phyloP scores from a whole-genome alignment of 176 grass and related monocot genomes.

The Oryza meyeriana region DNA sequence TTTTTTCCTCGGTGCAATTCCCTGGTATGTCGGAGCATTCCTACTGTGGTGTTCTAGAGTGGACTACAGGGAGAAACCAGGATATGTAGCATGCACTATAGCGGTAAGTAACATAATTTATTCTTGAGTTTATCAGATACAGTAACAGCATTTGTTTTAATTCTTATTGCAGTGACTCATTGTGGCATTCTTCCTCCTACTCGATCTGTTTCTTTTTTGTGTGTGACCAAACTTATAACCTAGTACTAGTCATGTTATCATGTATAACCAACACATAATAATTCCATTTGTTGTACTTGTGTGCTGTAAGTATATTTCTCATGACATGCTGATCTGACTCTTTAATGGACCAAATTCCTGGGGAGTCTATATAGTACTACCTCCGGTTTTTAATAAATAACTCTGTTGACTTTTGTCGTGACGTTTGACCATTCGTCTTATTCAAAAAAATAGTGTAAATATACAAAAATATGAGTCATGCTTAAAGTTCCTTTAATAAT shows the following conservation, averaged over 20 bases:
- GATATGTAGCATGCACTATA: slow-evolving; percentile 71
- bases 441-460: too few relatives aligned
- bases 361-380: background rate
- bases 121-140: background rate
- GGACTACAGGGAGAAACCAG: slow-evolving; percentile 81
- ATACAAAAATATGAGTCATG: too few relatives aligned
- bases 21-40: slow-evolving; percentile 89
- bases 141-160: background rate
- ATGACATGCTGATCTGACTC: background rate
- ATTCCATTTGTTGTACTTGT: background rate
- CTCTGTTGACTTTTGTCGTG: too few relatives aligned
- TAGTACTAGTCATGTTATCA: background rate
- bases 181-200: background rate
- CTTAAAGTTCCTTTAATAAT: too few relatives aligned
- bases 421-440: too few relatives aligned
- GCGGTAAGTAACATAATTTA: slow-evolving; percentile 53
- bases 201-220: background rate
- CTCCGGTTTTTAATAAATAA: too few relatives aligned
- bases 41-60: slow-evolving; percentile 59
- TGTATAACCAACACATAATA: background rate
- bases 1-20: slow-evolving; percentile 83
- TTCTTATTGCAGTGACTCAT: slow-evolving; percentile 2
- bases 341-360: slow-evolving; percentile 6
- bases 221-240: background rate
- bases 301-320: background rate